Conservation (phyloP, 768 basidiomycete species). For the Kwoniella botswanensis region DNA sequence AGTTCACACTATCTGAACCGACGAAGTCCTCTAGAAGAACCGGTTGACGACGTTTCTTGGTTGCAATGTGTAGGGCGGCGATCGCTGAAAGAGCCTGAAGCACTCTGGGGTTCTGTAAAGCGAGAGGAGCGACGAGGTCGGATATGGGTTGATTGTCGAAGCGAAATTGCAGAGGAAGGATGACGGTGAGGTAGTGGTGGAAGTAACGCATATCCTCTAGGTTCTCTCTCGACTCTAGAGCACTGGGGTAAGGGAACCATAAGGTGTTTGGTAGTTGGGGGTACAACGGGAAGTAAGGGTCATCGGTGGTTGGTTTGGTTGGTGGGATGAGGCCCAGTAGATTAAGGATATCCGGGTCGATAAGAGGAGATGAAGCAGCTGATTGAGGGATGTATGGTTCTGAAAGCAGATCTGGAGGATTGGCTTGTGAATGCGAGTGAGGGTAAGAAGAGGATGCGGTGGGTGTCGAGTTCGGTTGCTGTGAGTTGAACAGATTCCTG, state of each 20-base stretch:
- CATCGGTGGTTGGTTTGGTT: not conserved
- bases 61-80: constrained; percentile 25
- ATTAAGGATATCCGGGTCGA: constrained; percentile 8
- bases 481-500: not conserved
- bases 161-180: constrained; percentile 27
- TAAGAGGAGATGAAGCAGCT: not conserved
- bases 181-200: constrained; percentile 33
- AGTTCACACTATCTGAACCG: not conserved
- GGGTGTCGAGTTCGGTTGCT: not conserved
- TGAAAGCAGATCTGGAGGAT: not conserved
- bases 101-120: constrained; percentile 15
- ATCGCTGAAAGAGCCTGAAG: constrained; percentile 18
- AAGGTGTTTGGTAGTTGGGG: constrained; percentile 10
- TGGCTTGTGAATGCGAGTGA: no score
- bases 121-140: constrained; percentile 30
- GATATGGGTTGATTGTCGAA: constrained; percentile 16
- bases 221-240: not conserved
- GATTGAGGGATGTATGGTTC: not conserved
- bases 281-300: not conserved
- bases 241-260: constrained; percentile 11
- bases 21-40: not conserved
- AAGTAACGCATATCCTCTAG: constrained; percentile 21
- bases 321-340: constrained; percentile 5
- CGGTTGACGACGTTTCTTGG: constrained; percentile 8
- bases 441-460: not conserved